Conservation (phyloP, 257 asterid genomes). For the Linaria vulgaris region DNA sequence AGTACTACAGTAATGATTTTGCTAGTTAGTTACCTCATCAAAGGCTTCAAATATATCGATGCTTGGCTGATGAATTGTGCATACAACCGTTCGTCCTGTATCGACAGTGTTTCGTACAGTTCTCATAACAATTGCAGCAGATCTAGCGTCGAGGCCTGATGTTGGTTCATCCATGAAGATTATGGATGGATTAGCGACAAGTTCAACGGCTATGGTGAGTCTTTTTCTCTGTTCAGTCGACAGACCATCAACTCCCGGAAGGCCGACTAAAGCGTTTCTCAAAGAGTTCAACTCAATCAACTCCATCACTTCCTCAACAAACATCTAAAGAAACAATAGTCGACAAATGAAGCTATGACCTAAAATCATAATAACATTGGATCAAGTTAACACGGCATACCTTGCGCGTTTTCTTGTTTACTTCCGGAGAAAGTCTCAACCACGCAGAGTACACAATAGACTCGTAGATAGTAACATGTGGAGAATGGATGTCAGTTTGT, state of each 20-base stretch:
- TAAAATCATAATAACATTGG: not conserved
- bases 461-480: constrained; percentile 63
- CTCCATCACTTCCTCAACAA: constrained; percentile 77
- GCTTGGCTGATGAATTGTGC: constrained; percentile 78
- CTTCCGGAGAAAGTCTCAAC: constrained; percentile 66
- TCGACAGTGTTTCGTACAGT: constrained; percentile 71
- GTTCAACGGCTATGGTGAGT: constrained; percentile 67
- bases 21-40: constrained; percentile 45
- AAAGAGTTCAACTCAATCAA: constrained; percentile 52
- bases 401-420: constrained; percentile 42
- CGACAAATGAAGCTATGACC: too few relatives aligned
- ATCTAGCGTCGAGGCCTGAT: constrained; percentile 69
- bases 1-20: too few relatives aligned
- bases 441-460: constrained; percentile 67
- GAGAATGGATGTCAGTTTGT: constrained; percentile 73
- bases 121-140: constrained; percentile 76
- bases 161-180: constrained; percentile 84
- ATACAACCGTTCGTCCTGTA: constrained; percentile 69
- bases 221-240: constrained; percentile 69
- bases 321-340: constrained; percentile 43
- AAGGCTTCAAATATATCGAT: constrained; percentile 69
- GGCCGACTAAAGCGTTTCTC: constrained; percentile 56
- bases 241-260: constrained; percentile 66
- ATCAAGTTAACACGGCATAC: constrained; percentile 18
- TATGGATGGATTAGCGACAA: constrained; percentile 68